These are phyloP conservation scores for Botryotinia calthae DNA, from an alignment of 2,329 filamentous ascomycete genomes.

Conservation along the genomic window DNA sequence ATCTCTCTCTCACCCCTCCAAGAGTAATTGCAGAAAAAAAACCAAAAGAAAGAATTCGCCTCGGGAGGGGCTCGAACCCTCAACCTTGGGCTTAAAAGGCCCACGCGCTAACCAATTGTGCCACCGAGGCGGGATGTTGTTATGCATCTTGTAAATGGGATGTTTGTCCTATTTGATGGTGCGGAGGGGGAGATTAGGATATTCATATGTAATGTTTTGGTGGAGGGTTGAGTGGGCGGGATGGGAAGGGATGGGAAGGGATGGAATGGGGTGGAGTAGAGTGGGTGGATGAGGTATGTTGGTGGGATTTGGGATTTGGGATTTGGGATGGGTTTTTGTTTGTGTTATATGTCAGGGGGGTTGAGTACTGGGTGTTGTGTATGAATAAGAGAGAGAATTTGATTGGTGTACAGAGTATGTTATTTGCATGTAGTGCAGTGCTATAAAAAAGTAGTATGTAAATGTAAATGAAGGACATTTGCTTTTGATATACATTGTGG, in stretches of 20 bases:
- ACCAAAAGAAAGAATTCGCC: too few species aligned
- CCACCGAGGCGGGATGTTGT: neutral
- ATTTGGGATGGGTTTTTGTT: neutral
- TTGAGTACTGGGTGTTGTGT: too few species aligned
- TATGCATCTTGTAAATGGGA: neutral
- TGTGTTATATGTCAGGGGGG: too few species aligned
- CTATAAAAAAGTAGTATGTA: neutral
- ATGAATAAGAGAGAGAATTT: neutral
- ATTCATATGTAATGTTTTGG: neutral
- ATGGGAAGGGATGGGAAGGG: neutral
- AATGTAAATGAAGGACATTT: neutral
- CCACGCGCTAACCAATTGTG: slow-evolving; percentile 22
- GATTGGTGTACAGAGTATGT: neutral
- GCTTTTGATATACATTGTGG: neutral
- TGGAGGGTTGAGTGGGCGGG: neutral
- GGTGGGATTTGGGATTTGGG: neutral
- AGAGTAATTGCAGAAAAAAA: too few species aligned
- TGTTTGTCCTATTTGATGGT: slow-evolving; percentile 7
- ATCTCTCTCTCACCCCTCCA: too few species aligned
- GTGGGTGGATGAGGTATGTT: neutral
- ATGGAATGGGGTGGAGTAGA: neutral
- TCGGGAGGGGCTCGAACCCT: slow-evolving; percentile 16
- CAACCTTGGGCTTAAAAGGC: slow-evolving; percentile 21
- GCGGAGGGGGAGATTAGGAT: accelerated
- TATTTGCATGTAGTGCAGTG: too few species aligned